Base-by-base conservation (phyloP, 352 stramenopile genomes). In the Chrysophaeum taylorii region DNA sequence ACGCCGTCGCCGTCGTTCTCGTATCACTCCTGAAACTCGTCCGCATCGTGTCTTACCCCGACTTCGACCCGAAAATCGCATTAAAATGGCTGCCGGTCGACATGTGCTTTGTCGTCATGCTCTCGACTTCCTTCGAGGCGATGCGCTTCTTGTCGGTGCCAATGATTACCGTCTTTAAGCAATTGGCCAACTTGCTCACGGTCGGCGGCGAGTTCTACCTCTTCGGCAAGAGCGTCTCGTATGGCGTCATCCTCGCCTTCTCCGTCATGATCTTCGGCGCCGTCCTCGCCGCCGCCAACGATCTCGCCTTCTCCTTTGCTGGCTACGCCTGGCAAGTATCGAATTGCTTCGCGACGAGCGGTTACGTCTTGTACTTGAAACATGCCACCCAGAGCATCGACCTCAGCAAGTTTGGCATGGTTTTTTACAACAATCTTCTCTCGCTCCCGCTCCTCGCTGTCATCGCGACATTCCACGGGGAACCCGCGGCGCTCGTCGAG, bases 341-440 rank as follows among this genome's bases (percentile, higher is more conserved):
- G 35, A 99, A 99, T 79, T 98, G 94, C 78, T 78, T 95, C 0
- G 82, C 85, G 23, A 98, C 93, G 0, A 89, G 93, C 1, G 88
- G 87, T 39, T 98, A 98, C 77, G 92, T 98, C 64, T 83, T 98
- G 25, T 98, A 98, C 83, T 97, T 99, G 91, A 95, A 96, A 76
- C 96, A 92, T 77, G 94, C 93, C 21, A 98, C 94, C 48, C 89
- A 92, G 70, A 90, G 87, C 68, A 95, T 96, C 33, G 95, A 95
- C 73, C 83, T 99, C 72, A 95, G 92, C 73, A 97, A 96, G 76
- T 98, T 98, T 73, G 94, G 92, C 61, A 98, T 98, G 93, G 95
- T 97, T 37, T 99, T 97, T 81, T 98, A 98, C 89, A 99, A 99
- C 86, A 99, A 98, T 82, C 76, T 98, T n/a, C 89, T 99, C n/a